Conservation (phyloP, 495 filamentous ascomycete species). For the Talaromyces proteolyticus region DNA sequence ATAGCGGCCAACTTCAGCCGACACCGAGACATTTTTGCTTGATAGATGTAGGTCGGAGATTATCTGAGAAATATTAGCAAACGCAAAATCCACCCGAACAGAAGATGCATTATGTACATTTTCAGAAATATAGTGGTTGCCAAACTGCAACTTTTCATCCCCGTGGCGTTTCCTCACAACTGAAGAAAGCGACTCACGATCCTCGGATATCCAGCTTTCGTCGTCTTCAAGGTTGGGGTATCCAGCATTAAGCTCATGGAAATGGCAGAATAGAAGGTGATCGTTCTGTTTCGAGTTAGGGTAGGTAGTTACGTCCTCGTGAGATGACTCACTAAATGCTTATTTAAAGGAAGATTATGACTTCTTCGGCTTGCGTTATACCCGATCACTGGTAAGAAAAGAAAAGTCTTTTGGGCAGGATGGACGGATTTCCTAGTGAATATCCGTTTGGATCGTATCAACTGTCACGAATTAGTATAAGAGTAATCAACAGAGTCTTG, state of each 20-base stretch:
- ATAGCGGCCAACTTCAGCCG: conserved; percentile 69
- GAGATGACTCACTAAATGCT: conserved; percentile 40
- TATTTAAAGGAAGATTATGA: conserved; percentile 22
- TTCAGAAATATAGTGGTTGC: background rate
- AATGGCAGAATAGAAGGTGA: conserved; percentile 82
- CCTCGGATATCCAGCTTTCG: conserved; percentile 39
- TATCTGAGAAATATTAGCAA: background rate
- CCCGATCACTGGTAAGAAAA: conserved; percentile 67
- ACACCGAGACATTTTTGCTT: conserved; percentile 36
- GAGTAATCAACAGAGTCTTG: too few relatives aligned
- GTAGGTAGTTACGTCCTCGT: background rate
- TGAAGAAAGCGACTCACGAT: conserved; percentile 36
- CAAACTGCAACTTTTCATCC: background rate
- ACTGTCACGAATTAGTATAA: conserved; percentile 32
- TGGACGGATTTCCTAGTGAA: conserved; percentile 66
- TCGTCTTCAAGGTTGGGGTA: conserved; percentile 64
- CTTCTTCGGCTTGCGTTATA: background rate
- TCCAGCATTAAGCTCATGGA: conserved; percentile 67
- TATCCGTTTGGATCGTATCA: conserved; percentile 74
- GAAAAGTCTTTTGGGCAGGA: conserved; percentile 70
- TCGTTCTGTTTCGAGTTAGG: conserved; percentile 53
- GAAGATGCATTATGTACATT: background rate
- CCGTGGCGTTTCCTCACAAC: conserved; percentile 31
- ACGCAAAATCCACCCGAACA: background rate
- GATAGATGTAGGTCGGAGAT: conserved; percentile 20